These are phyloP conservation scores for Alternaria brassicae DNA, from an alignment of 2,329 filamentous ascomycete genomes.

Conservation along the genomic window DNA sequence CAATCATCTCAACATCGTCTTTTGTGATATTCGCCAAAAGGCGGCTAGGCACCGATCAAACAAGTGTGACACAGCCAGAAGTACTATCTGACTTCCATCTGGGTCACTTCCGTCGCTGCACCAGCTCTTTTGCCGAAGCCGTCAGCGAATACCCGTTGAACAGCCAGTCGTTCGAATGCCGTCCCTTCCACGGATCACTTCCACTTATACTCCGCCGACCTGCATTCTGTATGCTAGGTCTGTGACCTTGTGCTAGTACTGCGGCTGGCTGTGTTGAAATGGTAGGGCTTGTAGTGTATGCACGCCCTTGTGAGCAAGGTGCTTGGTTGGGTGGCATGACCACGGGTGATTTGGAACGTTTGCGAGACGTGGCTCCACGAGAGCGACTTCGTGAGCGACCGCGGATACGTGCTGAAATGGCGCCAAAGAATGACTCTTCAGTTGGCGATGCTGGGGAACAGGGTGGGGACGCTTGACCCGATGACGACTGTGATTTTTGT, in stretches of 20 bases:
- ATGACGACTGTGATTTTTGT: slow-evolving; percentile 34
- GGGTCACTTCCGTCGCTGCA: slow-evolving; percentile 33
- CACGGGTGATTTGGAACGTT: slow-evolving; percentile 44
- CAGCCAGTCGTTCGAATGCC: slow-evolving; percentile 51
- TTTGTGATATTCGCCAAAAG: background rate
- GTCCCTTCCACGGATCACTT: slow-evolving; percentile 47
- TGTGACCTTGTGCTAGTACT: slow-evolving; percentile 25
- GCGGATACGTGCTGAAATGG: slow-evolving; percentile 44
- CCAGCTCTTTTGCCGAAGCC: slow-evolving; percentile 43
- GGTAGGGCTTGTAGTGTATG: slow-evolving; percentile 14
- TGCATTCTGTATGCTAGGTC: slow-evolving; percentile 34
- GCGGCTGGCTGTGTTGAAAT: slow-evolving; percentile 17
- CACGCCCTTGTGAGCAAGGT: slow-evolving; percentile 9
- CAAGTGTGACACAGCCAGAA: slow-evolving; percentile 32
- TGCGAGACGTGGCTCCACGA: slow-evolving; percentile 29
- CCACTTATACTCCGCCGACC: slow-evolving; percentile 38
- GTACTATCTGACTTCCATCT: slow-evolving; percentile 17
- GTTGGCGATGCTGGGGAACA: slow-evolving; percentile 32
- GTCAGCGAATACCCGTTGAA: slow-evolving; percentile 50
- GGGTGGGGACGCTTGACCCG: slow-evolving; percentile 33
- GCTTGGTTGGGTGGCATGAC: slow-evolving; percentile 36
- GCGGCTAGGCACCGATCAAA: slow-evolving; percentile 29
- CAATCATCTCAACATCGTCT: background rate
- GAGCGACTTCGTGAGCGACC: slow-evolving; percentile 47
- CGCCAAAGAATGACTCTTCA: slow-evolving; percentile 47